These are phyloP conservation scores for Verticillium zaregamsianum DNA, from an alignment of 2,329 filamentous ascomycete genomes.

Conservation along the genomic window DNA sequence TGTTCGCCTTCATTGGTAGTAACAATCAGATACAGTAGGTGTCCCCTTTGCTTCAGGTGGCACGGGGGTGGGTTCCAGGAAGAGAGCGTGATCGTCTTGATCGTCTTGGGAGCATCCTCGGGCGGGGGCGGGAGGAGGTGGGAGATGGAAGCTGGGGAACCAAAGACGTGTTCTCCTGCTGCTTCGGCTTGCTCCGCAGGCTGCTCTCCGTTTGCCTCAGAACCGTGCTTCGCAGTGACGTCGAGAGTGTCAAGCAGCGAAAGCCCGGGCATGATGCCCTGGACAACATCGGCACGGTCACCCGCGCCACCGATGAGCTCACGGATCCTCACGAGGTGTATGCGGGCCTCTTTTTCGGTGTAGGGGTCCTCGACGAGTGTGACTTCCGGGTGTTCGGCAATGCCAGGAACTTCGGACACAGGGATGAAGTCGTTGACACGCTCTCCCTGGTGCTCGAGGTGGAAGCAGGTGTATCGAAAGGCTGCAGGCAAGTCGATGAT, in stretches of 20 bases:
- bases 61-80: constrained; percentile 96
- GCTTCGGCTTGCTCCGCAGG: constrained; percentile 12
- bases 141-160: constrained; percentile 61
- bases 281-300: constrained; percentile 79
- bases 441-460: constrained; percentile 84
- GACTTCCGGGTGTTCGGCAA: constrained; percentile 74
- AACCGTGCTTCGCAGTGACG: constrained; percentile 32
- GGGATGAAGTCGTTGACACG: constrained; percentile 94
- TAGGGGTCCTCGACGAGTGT: constrained; percentile 89
- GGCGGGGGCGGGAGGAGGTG: constrained; percentile 66
- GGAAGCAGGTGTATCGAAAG: constrained; percentile 98
- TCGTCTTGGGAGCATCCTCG: constrained; percentile 75
- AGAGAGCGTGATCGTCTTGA: constrained; percentile 85
- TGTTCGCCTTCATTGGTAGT: constrained; percentile 95
- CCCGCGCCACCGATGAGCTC: constrained; percentile 92
- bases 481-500: constrained; percentile 90
- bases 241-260: constrained; percentile 83
- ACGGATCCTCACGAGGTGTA: constrained; percentile 86
- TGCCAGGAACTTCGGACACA: constrained; percentile 79
- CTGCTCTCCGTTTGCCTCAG: constrained; percentile 40
- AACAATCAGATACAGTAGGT: constrained; percentile 83
- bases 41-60: constrained; percentile 83
- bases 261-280: constrained; percentile 78
- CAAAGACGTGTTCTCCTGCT: constrained; percentile 54
- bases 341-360: constrained; percentile 94